Evolutionary conservation across 805 yeast species (phyloP), one percentile per base, ranked within the genome.

Genomic region (Wickerhamiella brachini): DNA sequence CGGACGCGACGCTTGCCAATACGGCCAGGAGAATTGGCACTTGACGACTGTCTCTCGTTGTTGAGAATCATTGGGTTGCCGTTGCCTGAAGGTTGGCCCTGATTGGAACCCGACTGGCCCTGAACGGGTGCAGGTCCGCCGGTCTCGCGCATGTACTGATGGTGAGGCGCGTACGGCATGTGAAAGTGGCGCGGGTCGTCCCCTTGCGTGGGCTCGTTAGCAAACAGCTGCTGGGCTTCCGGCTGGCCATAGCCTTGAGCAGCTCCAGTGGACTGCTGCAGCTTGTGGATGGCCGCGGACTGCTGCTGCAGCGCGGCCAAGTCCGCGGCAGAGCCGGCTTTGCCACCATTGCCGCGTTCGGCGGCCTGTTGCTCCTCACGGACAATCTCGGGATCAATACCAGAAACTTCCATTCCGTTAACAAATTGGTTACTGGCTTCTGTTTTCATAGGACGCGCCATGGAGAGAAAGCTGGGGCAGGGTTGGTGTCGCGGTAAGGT

Each of bases 1-100:
- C 70, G 62, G 13, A 64, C 64, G n/a, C 70, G 62, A 15, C 70
- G 61, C 56, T 62, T 62, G 48, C 66, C 66, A 31, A 58, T 56
- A 34, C 61, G 60, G 47, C 56, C 59, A 22, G 54, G 57, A n/a
- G 57, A 43, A 20, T 29, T 39, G 31, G 51, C 58, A 48, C 38
- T 23, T 17, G 24, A 39, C 29, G 34, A 9, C 31, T 18, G 44
- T 22, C 34, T 29, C 6, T 17, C 34, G 42, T 37, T 48, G 48
- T 39, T 48, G 42, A 54, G 44, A 18, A 47, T 43, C 24, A 29
- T 24, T 10, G 26, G 20, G 24, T 29, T 38, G 38, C 45, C 18
- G 31, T 38, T 23, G 24, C 24, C 47, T 17, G 21, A n/a, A 9
- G 26, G 22, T 18, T 47, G 47, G 44, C 29, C 37, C 17, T 42